phyloP scores from a whole-genome alignment of 805 yeast genomes.

The Wickerhamiella lipophila region DNA sequence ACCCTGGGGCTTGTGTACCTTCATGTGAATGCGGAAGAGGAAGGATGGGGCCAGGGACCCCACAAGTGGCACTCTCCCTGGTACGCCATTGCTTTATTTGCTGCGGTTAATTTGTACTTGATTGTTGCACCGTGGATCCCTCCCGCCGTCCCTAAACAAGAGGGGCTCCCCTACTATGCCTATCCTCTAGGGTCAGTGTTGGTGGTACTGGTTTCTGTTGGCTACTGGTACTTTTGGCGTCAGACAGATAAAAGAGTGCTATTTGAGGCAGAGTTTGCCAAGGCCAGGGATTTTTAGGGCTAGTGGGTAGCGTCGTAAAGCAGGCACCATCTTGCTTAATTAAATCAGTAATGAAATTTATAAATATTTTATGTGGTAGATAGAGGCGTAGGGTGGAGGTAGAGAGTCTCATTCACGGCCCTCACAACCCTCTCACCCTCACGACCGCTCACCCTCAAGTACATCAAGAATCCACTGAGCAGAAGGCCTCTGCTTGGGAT shows the following conservation, averaged over 20 bases:
- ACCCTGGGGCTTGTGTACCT: conserved; percentile 43
- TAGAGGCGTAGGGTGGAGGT: too few species aligned
- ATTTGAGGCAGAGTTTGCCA: conserved; percentile 7
- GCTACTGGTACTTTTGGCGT: conserved; percentile 31
- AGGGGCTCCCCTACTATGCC: conserved; percentile 42
- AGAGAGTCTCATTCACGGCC: too few species aligned
- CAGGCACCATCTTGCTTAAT: too few species aligned
- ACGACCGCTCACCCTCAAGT: conserved; percentile 17
- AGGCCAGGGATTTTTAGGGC: background rate
- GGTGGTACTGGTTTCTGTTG: conserved; percentile 34
- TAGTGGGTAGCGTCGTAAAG: too few species aligned
- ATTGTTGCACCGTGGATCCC: conserved; percentile 46
- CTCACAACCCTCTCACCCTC: too few species aligned
- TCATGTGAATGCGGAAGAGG: conserved; percentile 31
- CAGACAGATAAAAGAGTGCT: conserved; percentile 27
- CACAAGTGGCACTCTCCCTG: conserved; percentile 26
- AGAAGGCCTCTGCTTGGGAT: conserved; percentile 53
- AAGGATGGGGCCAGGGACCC: conserved; percentile 32
- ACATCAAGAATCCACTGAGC: conserved; percentile 58
- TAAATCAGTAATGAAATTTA: background rate
- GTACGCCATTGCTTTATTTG: conserved; percentile 29
- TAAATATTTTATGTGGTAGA: background rate
- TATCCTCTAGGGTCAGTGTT: conserved; percentile 43
- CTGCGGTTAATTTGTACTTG: conserved; percentile 37
- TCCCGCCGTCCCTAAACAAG: conserved; percentile 31